These are phyloP conservation scores for Sordariomycetes sp. DNA, from an alignment of 2,329 filamentous ascomycete genomes.

Conservation along the genomic window DNA sequence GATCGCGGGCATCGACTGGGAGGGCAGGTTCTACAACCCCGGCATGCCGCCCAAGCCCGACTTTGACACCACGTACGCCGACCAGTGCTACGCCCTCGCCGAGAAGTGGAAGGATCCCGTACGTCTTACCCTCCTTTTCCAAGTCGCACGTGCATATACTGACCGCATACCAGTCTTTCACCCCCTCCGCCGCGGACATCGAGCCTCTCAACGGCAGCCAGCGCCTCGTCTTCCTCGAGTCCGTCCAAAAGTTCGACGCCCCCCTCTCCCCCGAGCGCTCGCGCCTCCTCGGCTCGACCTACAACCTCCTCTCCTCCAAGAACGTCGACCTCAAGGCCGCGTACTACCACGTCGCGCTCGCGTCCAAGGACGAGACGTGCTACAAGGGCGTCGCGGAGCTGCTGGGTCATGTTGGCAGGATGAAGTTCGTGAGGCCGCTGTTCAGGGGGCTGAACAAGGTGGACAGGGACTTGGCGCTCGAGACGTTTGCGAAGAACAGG, in stretches of 20 bases:
- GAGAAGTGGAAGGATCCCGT: slow-evolving; percentile 62
- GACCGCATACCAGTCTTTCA: slow-evolving; percentile 33
- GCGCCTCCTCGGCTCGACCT: slow-evolving; percentile 59
- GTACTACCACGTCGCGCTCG: slow-evolving; percentile 69
- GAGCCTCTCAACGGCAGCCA: slow-evolving; percentile 72
- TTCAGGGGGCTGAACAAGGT: slow-evolving; percentile 65
- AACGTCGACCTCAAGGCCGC: slow-evolving; percentile 80
- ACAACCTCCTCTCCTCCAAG: slow-evolving; percentile 58
- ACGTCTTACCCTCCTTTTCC: slow-evolving; percentile 12
- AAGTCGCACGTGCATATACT: neutral
- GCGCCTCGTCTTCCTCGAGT: slow-evolving; percentile 79
- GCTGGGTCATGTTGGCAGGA: slow-evolving; percentile 71
- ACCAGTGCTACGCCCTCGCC: slow-evolving; percentile 72
- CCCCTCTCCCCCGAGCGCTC: slow-evolving; percentile 53
- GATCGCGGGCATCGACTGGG: slow-evolving; percentile 71
- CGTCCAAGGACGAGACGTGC: slow-evolving; percentile 54
- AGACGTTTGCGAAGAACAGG: slow-evolving; percentile 76
- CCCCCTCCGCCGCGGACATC: slow-evolving; percentile 56
- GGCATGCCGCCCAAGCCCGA: slow-evolving; percentile 82
- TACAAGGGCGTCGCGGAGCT: slow-evolving; percentile 62
- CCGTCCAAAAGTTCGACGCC: slow-evolving; percentile 52
- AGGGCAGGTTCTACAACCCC: slow-evolving; percentile 76
- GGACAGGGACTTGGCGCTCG: slow-evolving; percentile 59
- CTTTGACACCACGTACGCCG: slow-evolving; percentile 80
- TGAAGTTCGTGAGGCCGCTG: slow-evolving; percentile 92